Percentiles rank a stretch among this genome's conserved stretches.
Evolutionary conservation across 257 asterid species (phyloP).

Genomic region (Plectranthus barbatus): DNA sequence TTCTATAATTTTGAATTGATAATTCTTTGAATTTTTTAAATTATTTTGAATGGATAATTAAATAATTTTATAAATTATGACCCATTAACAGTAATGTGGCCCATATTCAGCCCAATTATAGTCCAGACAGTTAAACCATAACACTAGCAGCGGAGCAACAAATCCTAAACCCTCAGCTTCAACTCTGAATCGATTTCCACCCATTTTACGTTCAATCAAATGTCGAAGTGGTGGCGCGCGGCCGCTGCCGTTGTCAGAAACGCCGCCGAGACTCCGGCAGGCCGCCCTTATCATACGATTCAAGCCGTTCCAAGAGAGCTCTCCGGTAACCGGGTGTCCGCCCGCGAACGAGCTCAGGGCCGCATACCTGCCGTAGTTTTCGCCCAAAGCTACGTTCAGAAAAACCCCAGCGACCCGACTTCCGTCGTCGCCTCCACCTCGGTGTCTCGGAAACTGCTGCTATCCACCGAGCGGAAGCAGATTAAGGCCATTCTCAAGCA

Average conservation of each 20-base stretch:
- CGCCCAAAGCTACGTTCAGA: slow-evolving; percentile 51
- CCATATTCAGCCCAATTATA: slow-evolving; percentile 5
- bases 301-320: slow-evolving; percentile 84
- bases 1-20: too few relatives aligned
- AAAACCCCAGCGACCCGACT: slow-evolving; percentile 45
- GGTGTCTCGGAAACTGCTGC: slow-evolving; percentile 51
- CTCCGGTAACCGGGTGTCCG: slow-evolving; percentile 62
- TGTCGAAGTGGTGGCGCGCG: slow-evolving; percentile 85
- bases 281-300: slow-evolving; percentile 60
- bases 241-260: slow-evolving; percentile 41
- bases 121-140: slow-evolving; percentile 11
- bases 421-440: slow-evolving; percentile 39
- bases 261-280: slow-evolving; percentile 15
- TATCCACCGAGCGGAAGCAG: slow-evolving; percentile 80
- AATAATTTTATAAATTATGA: too few relatives aligned
- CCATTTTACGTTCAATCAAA: slow-evolving; percentile 13
- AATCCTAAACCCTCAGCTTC: too few relatives aligned
- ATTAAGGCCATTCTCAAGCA: slow-evolving; percentile 63
- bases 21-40: too few relatives aligned
- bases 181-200: too few relatives aligned
- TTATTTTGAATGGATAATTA: too few relatives aligned
- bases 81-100: too few relatives aligned
- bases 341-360: slow-evolving; percentile 71
- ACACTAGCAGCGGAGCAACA: slow-evolving; percentile 1
- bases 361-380: slow-evolving; percentile 86